phyloP scores from a whole-genome alignment of 75 land plant genomes.

The Cryptomeria japonica region DNA sequence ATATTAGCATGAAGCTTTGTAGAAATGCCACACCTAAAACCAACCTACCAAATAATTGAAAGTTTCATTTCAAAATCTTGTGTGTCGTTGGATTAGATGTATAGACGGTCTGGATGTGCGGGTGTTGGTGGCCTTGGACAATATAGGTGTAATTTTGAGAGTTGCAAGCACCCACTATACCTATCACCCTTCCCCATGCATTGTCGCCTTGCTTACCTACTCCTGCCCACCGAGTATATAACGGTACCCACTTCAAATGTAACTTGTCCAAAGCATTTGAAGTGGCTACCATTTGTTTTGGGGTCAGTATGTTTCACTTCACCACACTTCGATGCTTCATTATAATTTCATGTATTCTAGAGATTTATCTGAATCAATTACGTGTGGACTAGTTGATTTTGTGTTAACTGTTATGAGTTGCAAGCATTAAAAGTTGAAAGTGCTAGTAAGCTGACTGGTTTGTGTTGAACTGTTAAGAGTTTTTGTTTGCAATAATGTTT shows the following conservation, averaged over 20 bases:
- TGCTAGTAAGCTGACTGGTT: neutral
- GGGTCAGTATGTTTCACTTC: neutral
- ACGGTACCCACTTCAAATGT: neutral
- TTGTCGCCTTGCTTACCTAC: neutral
- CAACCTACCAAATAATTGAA: too few species aligned
- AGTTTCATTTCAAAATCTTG: too few species aligned
- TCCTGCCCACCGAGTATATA: neutral
- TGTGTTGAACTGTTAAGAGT: neutral
- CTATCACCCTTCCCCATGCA: neutral
- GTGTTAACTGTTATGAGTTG: neutral
- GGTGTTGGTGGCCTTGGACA: too few species aligned
- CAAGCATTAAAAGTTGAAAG: neutral
- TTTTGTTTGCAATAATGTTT: neutral
- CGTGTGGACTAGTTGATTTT: neutral
- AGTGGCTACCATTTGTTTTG: neutral
- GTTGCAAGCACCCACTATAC: neutral
- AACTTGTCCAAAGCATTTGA: neutral
- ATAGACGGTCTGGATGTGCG: too few species aligned
- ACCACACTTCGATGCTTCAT: neutral
- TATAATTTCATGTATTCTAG: neutral
- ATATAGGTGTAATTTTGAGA: neutral
- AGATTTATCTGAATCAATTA: neutral
- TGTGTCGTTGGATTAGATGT: too few species aligned
- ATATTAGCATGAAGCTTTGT: too few species aligned
- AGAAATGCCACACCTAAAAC: too few species aligned